Evolutionary conservation across 352 stramenopile genomes (phyloP).

Genomic region (Phytophthora sp.): DNA sequence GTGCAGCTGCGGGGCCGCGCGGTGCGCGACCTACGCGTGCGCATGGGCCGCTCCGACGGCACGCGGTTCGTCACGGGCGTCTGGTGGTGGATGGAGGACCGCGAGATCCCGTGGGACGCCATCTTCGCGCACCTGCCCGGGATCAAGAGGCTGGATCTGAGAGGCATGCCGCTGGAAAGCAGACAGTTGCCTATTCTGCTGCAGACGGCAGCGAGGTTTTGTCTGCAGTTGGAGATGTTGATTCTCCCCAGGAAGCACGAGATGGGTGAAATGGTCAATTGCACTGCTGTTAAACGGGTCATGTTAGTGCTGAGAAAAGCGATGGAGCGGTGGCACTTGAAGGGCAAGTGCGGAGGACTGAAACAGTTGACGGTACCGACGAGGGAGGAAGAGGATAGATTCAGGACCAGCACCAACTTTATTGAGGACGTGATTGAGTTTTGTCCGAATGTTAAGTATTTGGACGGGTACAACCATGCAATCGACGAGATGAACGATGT

Average conservation of each 20-base stretch:
- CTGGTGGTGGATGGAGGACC: constrained; percentile 42
- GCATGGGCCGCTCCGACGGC: constrained; percentile 38
- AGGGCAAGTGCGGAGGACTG: constrained; percentile 36
- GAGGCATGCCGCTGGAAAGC: constrained; percentile 35
- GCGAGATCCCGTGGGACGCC: constrained; percentile 31
- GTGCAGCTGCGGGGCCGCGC: constrained; percentile 32
- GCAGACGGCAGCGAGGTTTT: constrained; percentile 32
- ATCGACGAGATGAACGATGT: constrained; percentile 39
- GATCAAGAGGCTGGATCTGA: constrained; percentile 36
- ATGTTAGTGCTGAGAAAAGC: constrained; percentile 34
- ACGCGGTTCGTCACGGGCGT: constrained; percentile 31
- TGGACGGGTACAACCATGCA: constrained; percentile 39
- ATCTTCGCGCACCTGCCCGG: constrained; percentile 27
- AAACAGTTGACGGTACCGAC: constrained; percentile 43
- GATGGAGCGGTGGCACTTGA: constrained; percentile 37
- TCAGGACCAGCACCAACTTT: constrained; percentile 30
- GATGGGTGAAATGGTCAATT: constrained; percentile 7
- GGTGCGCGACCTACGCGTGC: constrained; percentile 37
- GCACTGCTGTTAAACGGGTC: constrained; percentile 9
- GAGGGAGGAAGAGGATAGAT: constrained; percentile 20
- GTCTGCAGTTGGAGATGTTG: constrained; percentile 37
- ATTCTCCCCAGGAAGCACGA: constrained; percentile 34
- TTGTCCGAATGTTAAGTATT: constrained; percentile 39
- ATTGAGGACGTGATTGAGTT: constrained; percentile 41
- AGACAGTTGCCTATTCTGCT: constrained; percentile 29